phyloP scores from a whole-genome alignment of 176 grass and related monocot species.

The Aegilops tauschii region DNA sequence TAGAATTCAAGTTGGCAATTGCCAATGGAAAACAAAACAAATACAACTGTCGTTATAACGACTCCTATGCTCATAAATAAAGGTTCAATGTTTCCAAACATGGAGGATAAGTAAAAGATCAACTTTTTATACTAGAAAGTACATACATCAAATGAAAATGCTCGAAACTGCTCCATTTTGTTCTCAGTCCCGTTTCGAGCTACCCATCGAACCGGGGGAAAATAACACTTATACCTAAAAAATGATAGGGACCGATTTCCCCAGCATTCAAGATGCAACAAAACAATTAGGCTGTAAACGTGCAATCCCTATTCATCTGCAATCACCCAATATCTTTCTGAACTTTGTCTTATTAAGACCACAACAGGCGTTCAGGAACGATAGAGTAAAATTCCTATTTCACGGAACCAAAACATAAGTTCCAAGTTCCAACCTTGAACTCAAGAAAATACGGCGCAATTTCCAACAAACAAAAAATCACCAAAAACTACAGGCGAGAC shows the following conservation, averaged over 20 bases:
- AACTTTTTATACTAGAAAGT: not conserved
- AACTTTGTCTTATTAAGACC: not conserved
- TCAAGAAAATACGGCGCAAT: not conserved
- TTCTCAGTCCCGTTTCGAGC: not conserved
- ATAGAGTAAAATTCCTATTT: not conserved
- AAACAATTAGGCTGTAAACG: not conserved
- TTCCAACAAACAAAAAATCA: not conserved
- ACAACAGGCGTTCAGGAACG: not conserved
- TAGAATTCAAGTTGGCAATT: constrained; percentile 1
- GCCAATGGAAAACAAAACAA: not conserved
- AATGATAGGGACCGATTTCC: not conserved
- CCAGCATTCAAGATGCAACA: not conserved
- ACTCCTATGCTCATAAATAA: not conserved
- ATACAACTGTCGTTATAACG: not conserved
- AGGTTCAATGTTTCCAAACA: not conserved
- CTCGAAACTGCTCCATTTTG: not conserved
- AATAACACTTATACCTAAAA: not conserved
- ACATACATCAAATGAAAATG: not conserved
- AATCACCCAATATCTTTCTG: not conserved
- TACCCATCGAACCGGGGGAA: not conserved
- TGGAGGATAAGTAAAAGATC: not conserved
- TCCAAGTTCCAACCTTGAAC: not conserved
- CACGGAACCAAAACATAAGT: not conserved
- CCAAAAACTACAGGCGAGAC: not conserved
- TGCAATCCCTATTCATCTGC: not conserved